Conservation (phyloP, 1,139 yeast species). For the Scheffersomyces parashehatae region DNA sequence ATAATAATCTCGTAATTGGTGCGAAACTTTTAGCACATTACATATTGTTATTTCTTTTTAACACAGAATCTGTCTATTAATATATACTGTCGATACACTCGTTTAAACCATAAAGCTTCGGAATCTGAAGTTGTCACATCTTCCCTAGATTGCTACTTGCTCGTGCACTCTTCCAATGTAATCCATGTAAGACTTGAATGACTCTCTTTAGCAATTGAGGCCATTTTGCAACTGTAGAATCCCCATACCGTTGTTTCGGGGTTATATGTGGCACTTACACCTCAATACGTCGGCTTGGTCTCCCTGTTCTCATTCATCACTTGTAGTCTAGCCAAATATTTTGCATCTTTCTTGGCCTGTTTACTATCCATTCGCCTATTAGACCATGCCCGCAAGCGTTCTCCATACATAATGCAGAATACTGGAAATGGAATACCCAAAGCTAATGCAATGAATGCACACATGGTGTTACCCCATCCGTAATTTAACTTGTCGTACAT, state of each 20-base stretch:
- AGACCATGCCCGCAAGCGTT: slow-evolving; percentile 56
- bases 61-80: not conserved
- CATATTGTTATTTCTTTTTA: too few species aligned
- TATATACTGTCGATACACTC: not conserved
- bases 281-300: not conserved
- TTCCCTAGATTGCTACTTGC: slow-evolving; percentile 35
- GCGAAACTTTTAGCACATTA: too few species aligned
- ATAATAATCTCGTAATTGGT: too few species aligned
- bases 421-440: slow-evolving; percentile 68
- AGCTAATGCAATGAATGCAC: slow-evolving; percentile 54
- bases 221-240: too few species aligned
- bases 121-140: slow-evolving; percentile 36
- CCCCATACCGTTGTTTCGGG: not conserved
- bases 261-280: too few species aligned
- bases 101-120: not conserved
- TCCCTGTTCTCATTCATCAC: slow-evolving; percentile 8
- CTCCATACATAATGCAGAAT: slow-evolving; percentile 57
- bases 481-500: slow-evolving; percentile 50
- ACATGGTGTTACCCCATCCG: slow-evolving; percentile 69
- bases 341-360: slow-evolving; percentile 44
- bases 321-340: slow-evolving; percentile 28
- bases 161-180: slow-evolving; percentile 28
- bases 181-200: too few species aligned
- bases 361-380: slow-evolving; percentile 42
- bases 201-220: too few species aligned